Base-by-base conservation (phyloP, 441 rosid genomes). In the Breynia disticha region DNA sequence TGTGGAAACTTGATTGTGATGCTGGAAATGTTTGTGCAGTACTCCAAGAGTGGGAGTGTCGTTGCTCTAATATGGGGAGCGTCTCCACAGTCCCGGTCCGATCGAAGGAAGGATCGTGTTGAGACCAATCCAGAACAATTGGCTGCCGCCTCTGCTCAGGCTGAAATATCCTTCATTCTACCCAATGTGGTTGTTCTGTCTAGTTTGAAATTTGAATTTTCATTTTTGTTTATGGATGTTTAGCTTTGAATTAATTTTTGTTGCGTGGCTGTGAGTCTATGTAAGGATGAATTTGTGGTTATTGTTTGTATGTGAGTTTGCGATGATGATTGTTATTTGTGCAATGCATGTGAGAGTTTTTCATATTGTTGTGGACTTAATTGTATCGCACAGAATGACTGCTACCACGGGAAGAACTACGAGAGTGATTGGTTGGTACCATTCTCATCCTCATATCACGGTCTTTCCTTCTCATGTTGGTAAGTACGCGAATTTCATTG, bases 391-490 rank as follows among this genome's bases (percentile, higher is more conserved):
- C 98, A 86, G 80, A 78, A 91, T 91, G 94, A 80, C 95, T 4
- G 52, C 68, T n/a, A 70, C 83, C 28, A 83, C 96, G 2, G 94
- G 94, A 43, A 77, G 79, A 69, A 91, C 89, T 16, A 91, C 95
- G 39, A 75, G 97, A 42, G 98, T 91, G 50, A 91, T 91, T 32
- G 98, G 98, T 47, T 91, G 98, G 98, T 91, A 91, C 57, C 98
- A 91, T 79, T 91, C 96, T 17, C 98, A 91, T 73, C 98, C 98
- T 47, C 98, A 91, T 71, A 88, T 88, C 55, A 91, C 98, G 7
- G 98, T 91, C 54, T 84, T 91, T 55, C 98, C 98, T 59, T 91
- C 98, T 43, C 97, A 91, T 73, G 95, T 91, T 57, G 97, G 97
- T 88, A 75, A 63, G 87, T 53, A 19, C 38, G 16, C n/a, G 16